Evolutionary conservation across 306 rosid species (phyloP), one percentile per base, ranked within the genome.

Genomic region (Chamaecrista fasciculata): DNA sequence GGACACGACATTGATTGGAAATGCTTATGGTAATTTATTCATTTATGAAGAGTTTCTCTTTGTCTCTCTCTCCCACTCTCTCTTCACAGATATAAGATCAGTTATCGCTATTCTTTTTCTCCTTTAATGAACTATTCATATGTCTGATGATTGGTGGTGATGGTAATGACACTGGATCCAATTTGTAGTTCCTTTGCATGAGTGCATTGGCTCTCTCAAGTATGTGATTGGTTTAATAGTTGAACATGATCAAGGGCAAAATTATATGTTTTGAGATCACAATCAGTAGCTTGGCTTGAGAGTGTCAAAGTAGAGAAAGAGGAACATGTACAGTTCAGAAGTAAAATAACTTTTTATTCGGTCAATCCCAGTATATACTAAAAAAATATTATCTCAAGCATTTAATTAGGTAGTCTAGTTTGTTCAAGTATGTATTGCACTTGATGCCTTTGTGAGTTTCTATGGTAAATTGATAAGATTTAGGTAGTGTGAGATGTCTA

Each of bases 1-100:
- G 62, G 95, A 88, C 78, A 91, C 92, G 2, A 91, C 83, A 59
- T 26, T 86, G 36, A 91, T 91, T 28, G 97, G 97, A 82, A 84
- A 91, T 78, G 97, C 97, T 61, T 91, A 91, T 67, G 95, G 97
- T 91, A 83, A 50, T 74, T 53, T 70, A 11, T 71, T 76, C 64
- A 15, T 43, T 15, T 28, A 8, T 23, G 52, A 26, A 28, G 39
- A 55, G 24, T 21, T 12, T 11, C 42, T 11, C n/a, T n/a, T n/a
- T n/a, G 42, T 9, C 69, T 16, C 64, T 33, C 23, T 29, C 19
- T 12, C 26, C 12, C 58, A 2, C 67, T 25, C 39, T 6, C 20
- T 26, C 7, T 18, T 4, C 56, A 48, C 5, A 50, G 21, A 6
- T 14, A 12, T 53, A 36, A 33, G 44, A 20, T 20, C 33, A 10